These are phyloP conservation scores for Entrophospora sp. DNA, from an alignment of 192 early-diverging fungal species.

Conservation along the genomic window DNA sequence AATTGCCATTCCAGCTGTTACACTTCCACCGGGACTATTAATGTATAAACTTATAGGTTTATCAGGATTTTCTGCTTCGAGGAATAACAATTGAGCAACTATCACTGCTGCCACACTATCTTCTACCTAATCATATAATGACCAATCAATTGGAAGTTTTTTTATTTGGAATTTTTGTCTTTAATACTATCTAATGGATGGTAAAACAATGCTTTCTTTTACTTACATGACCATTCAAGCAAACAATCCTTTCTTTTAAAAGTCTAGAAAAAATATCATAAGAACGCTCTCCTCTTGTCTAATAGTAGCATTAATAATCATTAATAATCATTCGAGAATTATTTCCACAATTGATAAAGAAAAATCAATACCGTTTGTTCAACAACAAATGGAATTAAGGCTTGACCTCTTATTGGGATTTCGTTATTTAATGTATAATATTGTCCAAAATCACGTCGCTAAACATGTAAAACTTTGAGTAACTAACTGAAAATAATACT, in stretches of 20 bases:
- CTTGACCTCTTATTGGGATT: conserved; percentile 21
- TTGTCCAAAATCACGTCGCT: too few species aligned
- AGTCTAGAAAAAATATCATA: conserved; percentile 97
- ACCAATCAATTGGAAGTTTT: not conserved
- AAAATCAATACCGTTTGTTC: conserved; percentile 47
- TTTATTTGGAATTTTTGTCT: not conserved
- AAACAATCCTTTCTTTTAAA: conserved; percentile 92
- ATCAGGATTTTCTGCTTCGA: conserved; percentile 89
- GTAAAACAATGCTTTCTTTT: not conserved
- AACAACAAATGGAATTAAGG: conserved; percentile 55
- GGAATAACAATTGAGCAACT: conserved; percentile 91
- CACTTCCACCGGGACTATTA: conserved; percentile 94
- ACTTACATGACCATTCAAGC: conserved; percentile 79
- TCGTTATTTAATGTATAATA: not conserved
- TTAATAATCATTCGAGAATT: not conserved
- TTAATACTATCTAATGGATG: not conserved
- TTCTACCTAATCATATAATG: conserved; percentile 44
- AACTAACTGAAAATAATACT: too few species aligned
- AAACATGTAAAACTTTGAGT: not conserved
- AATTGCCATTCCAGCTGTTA: conserved; percentile 91
- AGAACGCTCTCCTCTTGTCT: conserved; percentile 82
- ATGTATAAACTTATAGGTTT: conserved; percentile 95
- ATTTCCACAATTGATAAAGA: not conserved
- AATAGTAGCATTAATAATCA: not conserved
- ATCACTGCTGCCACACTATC: conserved; percentile 78